A percentile compares a stretch with the other conserved stretches of the same genome.
phyloP scores from a whole-genome alignment of 768 basidiomycete genomes.

The Tylopilus rubrobrunneus region DNA sequence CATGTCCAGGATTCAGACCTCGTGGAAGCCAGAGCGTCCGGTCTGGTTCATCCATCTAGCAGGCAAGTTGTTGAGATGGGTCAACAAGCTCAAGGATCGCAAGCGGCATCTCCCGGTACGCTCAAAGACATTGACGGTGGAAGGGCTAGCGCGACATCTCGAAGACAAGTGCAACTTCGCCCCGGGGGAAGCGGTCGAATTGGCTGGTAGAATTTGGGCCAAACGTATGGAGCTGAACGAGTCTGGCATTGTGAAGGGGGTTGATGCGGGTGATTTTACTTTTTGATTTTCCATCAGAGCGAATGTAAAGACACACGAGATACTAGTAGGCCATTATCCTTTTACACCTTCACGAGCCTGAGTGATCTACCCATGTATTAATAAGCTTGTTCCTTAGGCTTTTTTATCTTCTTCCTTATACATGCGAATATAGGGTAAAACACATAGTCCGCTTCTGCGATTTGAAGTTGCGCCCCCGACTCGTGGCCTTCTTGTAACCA shows the following conservation, averaged over 20 bases:
- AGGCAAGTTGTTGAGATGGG: conserved; percentile 18
- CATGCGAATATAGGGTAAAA: not conserved
- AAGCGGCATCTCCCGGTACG: not conserved
- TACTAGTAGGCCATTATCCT: not conserved
- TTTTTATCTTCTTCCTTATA: not conserved
- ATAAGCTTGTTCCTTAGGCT: no score
- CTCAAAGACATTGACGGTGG: conserved; percentile 6
- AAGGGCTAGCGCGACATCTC: conserved; percentile 15
- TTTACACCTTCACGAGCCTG: not conserved
- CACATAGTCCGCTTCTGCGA: no score
- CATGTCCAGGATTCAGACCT: conserved; percentile 3
- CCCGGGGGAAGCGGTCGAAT: conserved; percentile 8
- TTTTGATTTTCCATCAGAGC: not conserved
- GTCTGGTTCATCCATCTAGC: conserved; percentile 24
- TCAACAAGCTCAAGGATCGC: conserved; percentile 6
- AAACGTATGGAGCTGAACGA: conserved; percentile 4
- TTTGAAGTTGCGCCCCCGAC: no score
- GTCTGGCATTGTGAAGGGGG: conserved; percentile 8
- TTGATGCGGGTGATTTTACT: not conserved
- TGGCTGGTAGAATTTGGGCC: conserved; percentile 20
- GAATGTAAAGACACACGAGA: not conserved
- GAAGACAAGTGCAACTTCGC: conserved; percentile 13
- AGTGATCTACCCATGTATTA: no score
- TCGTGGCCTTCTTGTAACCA: no score
- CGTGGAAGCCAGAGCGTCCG: conserved; percentile 19